Base-by-base conservation (phyloP, 768 basidiomycete species). In the Phaeotremella skinneri region DNA sequence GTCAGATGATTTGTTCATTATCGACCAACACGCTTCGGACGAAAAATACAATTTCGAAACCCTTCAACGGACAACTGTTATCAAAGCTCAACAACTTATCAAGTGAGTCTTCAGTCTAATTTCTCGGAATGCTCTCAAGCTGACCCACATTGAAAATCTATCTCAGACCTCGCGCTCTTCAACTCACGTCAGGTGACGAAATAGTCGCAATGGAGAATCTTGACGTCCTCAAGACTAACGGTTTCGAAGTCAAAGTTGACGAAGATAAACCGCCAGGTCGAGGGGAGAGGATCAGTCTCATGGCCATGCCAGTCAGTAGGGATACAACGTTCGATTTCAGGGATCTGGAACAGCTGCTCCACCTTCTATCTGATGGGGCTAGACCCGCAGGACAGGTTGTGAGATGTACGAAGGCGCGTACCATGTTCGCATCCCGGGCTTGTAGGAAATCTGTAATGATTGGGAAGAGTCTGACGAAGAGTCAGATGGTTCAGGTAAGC, bases 21-120 rank as follows among this genome's bases (percentile, higher is more conserved):
- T 98, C 17, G 94, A 98, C 69, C 94, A 98, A 73, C 94, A 98
- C 76, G 94, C 94, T 3, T 87, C 90, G 4, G 96, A 99, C 76
- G 96, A 98, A 78, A 98, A 98, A 79, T 97, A 90, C 78, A 98
- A 98, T 74, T 98, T 98, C 72, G 96, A 98, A 80, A 88, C 84
- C 1, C 78, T 98, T 57, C 94, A 98, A 76, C 82, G 84, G 64
- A 91, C 86, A n/a, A 97, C 93, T 11, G 83, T 82, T 52, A 92
- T 99, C 57, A 83, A 89, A 65, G 89, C 88, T 1, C 94, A 98
- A 69, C 85, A 80, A 60, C 80, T 98, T 3, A 84, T 94, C 74
- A 82, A 82, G 93, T 93, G 64, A 55, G 84, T 79, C 45, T 9
- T 20, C n/a, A 7, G 16, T n/a, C 21, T 17, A 14, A 21, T 30